These are phyloP conservation scores for Gentiana dahurica DNA, from an alignment of 257 asterid species.

Conservation along the genomic window DNA sequence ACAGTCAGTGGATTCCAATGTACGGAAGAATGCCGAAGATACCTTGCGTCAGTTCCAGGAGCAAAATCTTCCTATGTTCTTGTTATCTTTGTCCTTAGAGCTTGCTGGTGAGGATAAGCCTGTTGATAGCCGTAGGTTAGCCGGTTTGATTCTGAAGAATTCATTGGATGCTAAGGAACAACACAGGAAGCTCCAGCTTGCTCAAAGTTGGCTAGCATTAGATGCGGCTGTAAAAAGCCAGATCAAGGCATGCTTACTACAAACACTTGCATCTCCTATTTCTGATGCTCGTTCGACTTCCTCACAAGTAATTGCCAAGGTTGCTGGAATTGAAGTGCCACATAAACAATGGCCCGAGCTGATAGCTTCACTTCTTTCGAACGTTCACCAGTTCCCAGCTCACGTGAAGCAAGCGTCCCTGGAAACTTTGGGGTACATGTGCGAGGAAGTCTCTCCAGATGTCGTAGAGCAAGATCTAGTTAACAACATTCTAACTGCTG, in stretches of 20 bases:
- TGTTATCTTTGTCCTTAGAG: conserved; percentile 67
- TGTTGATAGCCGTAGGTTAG: conserved; percentile 68
- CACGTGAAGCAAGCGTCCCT: conserved; percentile 78
- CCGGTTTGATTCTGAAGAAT: conserved; percentile 72
- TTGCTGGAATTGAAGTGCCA: conserved; percentile 77
- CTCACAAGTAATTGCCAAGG: conserved; percentile 74
- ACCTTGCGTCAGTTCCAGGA: conserved; percentile 74
- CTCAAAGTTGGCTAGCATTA: conserved; percentile 66
- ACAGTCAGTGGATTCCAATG: conserved; percentile 62
- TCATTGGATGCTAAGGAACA: conserved; percentile 86
- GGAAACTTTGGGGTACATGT: conserved; percentile 70
- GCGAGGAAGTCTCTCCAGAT: conserved; percentile 78
- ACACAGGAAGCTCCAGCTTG: conserved; percentile 59
- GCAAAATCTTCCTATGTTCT: conserved; percentile 68
- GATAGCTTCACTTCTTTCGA: conserved; percentile 58
- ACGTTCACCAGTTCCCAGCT: conserved; percentile 61
- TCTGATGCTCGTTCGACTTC: conserved; percentile 73
- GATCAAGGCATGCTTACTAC: conserved; percentile 63
- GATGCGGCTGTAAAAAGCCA: conserved; percentile 58
- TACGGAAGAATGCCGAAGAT: conserved; percentile 70
- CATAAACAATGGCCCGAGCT: conserved; percentile 90
- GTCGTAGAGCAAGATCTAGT: conserved; percentile 78
- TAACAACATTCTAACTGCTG: conserved; percentile 74
- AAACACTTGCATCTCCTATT: conserved; percentile 54
- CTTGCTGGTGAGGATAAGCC: conserved; percentile 78